Evolutionary conservation across 2,329 filamentous ascomycete genomes (phyloP).

Genomic region (Hymenoscyphus fraxineus): DNA sequence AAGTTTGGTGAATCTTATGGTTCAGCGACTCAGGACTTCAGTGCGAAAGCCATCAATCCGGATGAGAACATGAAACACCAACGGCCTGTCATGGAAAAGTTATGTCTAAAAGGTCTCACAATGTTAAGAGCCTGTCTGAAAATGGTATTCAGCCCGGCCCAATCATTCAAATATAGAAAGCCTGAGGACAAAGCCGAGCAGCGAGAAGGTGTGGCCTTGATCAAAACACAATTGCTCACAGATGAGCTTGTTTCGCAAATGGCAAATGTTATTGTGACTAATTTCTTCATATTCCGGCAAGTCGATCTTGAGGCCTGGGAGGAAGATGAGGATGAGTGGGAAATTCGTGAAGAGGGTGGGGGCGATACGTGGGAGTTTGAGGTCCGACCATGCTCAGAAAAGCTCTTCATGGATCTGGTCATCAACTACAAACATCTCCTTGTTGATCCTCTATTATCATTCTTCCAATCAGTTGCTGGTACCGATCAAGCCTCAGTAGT

Average conservation of each 20-base stretch:
- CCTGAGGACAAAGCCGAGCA: slow-evolving; percentile 74
- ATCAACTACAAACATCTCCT: slow-evolving; percentile 83
- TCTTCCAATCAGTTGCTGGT: slow-evolving; percentile 76
- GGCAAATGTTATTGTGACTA: slow-evolving; percentile 78
- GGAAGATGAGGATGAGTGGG: slow-evolving; percentile 93
- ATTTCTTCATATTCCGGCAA: slow-evolving; percentile 82
- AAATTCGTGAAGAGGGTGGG: slow-evolving; percentile 79
- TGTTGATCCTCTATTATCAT: slow-evolving; percentile 71
- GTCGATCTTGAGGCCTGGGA: slow-evolving; percentile 89
- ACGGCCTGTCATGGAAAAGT: slow-evolving; percentile 67
- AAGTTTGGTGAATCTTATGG: slow-evolving; percentile 73
- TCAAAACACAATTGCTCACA: slow-evolving; percentile 73
- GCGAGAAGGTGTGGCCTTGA: slow-evolving; percentile 60
- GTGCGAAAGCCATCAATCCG: slow-evolving; percentile 43
- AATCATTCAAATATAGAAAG: slow-evolving; percentile 80
- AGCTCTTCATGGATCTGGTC: slow-evolving; percentile 86
- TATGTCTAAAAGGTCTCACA: slow-evolving; percentile 79
- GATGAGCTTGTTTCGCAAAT: slow-evolving; percentile 74
- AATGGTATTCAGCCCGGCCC: slow-evolving; percentile 76
- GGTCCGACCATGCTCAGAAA: slow-evolving; percentile 87
- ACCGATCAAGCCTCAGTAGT: slow-evolving; percentile 62
- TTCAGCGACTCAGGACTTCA: slow-evolving; percentile 37
- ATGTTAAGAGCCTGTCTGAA: slow-evolving; percentile 78
- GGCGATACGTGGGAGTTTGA: slow-evolving; percentile 89
- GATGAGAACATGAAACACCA: slow-evolving; percentile 48